phyloP scores from a whole-genome alignment of 1,139 yeast genomes.

The Saccharomyces hybrid region DNA sequence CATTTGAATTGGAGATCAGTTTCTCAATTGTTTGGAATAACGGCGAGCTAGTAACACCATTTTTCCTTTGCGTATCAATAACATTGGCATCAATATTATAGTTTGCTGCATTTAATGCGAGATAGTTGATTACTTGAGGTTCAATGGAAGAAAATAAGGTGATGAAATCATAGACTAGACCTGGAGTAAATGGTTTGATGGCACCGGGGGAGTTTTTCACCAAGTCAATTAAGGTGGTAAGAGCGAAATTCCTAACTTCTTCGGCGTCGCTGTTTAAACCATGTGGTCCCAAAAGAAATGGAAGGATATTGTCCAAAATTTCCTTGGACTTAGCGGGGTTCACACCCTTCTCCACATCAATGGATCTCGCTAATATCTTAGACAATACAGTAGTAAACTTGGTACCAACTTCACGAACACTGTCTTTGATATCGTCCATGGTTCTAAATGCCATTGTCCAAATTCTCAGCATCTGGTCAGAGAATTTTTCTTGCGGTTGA shows the following conservation, averaged over 20 bases:
- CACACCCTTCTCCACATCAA: conserved; percentile 33
- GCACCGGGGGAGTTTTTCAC: conserved; percentile 56
- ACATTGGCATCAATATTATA: conserved; percentile 64
- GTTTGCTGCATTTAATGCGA: conserved; percentile 82
- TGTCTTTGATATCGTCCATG: conserved; percentile 90
- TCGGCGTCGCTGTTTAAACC: conserved; percentile 83
- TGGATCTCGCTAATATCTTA: conserved; percentile 50
- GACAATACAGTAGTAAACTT: conserved; percentile 63
- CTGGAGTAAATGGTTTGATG: conserved; percentile 61
- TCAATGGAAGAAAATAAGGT: conserved; percentile 77
- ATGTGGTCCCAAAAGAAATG: conserved; percentile 69
- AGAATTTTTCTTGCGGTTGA: conserved; percentile 48
- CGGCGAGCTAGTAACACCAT: conserved; percentile 72
- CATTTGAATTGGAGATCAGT: conserved; percentile 53
- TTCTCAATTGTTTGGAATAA: conserved; percentile 82
- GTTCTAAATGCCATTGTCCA: conserved; percentile 87
- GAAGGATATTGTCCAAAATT: conserved; percentile 60
- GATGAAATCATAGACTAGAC: conserved; percentile 60
- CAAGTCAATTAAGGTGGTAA: conserved; percentile 63
- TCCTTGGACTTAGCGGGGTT: conserved; percentile 39
- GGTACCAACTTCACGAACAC: conserved; percentile 78
- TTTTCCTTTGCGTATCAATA: conserved; percentile 71
- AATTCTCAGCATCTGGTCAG: conserved; percentile 50
- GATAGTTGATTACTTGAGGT: conserved; percentile 81
- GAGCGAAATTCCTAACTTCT: conserved; percentile 70